A percentile compares a stretch with the other conserved stretches of the same genome.
Evolutionary conservation across 164 flowering plant species (phyloP).

Genomic region (Berberis thunbergii): DNA sequence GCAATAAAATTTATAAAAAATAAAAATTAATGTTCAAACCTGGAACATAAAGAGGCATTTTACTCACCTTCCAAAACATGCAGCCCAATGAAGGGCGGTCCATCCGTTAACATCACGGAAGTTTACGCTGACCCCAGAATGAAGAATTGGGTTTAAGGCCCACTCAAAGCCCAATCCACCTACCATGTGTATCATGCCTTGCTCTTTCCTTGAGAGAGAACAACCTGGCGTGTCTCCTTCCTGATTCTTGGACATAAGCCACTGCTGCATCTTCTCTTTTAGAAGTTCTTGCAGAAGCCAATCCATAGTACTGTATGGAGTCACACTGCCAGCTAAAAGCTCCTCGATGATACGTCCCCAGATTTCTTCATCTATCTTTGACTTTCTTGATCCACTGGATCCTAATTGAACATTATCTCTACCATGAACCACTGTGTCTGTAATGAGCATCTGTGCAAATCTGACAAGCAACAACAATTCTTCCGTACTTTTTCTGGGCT

Average conservation of each 20-base stretch:
- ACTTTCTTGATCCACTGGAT: slow-evolving; percentile 13
- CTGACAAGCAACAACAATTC: slow-evolving; percentile 62
- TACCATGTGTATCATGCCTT: slow-evolving; percentile 83
- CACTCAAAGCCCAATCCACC: slow-evolving; percentile 94
- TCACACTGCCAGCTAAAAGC: slow-evolving; percentile 46
- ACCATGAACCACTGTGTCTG: slow-evolving; percentile 25
- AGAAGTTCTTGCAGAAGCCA: slow-evolving; percentile 71
- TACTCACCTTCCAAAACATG: slow-evolving; percentile 79
- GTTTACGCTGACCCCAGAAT: slow-evolving; percentile 57
- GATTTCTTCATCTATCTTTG: slow-evolving; percentile 36
- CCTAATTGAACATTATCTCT: slow-evolving; percentile 23
- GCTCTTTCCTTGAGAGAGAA: slow-evolving; percentile 69
- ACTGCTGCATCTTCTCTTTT: slow-evolving; percentile 66
- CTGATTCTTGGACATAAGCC: slow-evolving; percentile 46
- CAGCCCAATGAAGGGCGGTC: slow-evolving; percentile 99
- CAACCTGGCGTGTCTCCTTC: slow-evolving; percentile 22
- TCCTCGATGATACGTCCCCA: slow-evolving; percentile 51
- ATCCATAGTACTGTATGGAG: slow-evolving; percentile 37
- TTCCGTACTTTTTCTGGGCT: slow-evolving; percentile 34
- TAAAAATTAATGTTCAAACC: background rate
- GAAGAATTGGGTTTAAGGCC: slow-evolving; percentile 67
- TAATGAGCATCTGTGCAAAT: slow-evolving; percentile 63
- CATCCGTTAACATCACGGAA: slow-evolving; percentile 87
- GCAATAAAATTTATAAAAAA: background rate
- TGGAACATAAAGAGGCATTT: background rate